Evolutionary conservation across 495 filamentous ascomycete species (phyloP), one percentile per base, ranked within the genome.

Genomic region (Aspergillus cristatus): DNA sequence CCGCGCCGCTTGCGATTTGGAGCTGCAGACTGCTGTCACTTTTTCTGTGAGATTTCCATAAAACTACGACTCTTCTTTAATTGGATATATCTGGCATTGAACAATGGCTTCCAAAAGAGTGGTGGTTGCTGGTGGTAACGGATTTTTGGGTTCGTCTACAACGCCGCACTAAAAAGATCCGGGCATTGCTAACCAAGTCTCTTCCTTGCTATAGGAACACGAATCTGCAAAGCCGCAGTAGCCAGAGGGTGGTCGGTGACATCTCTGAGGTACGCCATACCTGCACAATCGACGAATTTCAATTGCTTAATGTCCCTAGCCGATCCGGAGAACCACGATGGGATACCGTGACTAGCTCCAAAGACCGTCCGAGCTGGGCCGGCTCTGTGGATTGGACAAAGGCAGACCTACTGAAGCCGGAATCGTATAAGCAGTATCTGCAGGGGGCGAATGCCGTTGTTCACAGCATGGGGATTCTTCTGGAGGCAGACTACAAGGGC

Each of bases 401-500:
- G 39, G 91, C 79, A 37, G 84, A 98, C 63, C 79, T 96, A 44
- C 71, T 98, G 35, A 72, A 81, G 24, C 91, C 91, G 1, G 61
- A 73, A 0, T 79, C 79, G 32, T 98, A 94, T 63, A 74, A 73
- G 15, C 58, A 78, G 1, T 71, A 83, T 18, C 71, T 98, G 37
- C 67, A 71, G 34, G 75, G 69, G 22, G 84, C 89, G 31, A 78
- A 84, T 53, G 86, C 78, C 20, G 87, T 97, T 11, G 81, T 98
- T 14, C 91, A 98, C 63, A 82, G 69, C 43, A 84, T 94, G 79
- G 91, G 91, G 6, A 97, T 98, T 37, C 70, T 98, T n/a, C 72
- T 98, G 10, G 91, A 98, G 63, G 89, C 90, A 6, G 91, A 98
- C 61, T 98, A 98, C 71, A 97, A 98, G 63, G 83, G 82, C 41